phyloP scores from a whole-genome alignment of 2,329 filamentous ascomycete species.

The Conoideocrella luteorostrata region DNA sequence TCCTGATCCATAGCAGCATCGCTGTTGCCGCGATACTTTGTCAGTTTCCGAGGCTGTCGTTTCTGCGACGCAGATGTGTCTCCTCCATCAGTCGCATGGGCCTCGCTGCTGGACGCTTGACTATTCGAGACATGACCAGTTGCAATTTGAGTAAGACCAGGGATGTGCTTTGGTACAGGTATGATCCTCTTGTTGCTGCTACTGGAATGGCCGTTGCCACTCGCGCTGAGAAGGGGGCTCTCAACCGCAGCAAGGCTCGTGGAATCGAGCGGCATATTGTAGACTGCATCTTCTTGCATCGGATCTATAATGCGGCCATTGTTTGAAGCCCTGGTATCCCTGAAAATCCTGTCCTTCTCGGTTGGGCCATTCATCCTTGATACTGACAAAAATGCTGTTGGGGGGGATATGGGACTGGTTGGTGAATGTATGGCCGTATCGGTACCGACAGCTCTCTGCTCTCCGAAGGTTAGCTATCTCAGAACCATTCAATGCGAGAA shows the following conservation, averaged over 20 bases:
- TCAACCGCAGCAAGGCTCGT: conserved; percentile 19
- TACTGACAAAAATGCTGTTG: conserved; percentile 16
- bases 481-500: too few species aligned
- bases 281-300: conserved; percentile 26
- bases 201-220: conserved; percentile 6
- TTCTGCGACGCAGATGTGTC: conserved; percentile 20
- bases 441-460: not conserved
- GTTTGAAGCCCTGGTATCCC: conserved; percentile 1
- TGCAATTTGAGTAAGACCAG: too few species aligned
- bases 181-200: too few species aligned
- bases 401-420: conserved; percentile 11
- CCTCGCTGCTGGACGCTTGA: conserved; percentile 29
- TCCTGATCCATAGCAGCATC: conserved; percentile 23
- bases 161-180: not conserved
- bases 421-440: conserved; percentile 3
- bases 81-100: conserved; percentile 22
- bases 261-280: conserved; percentile 25
- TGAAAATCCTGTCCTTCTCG: conserved; percentile 4
- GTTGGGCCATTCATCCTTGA: conserved; percentile 4
- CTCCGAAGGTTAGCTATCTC: not conserved
- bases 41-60: conserved; percentile 34
- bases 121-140: too few species aligned
- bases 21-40: conserved; percentile 33
- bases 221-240: conserved; percentile 17
- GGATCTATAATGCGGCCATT: conserved; percentile 17